These are phyloP conservation scores for Botryotinia globosa DNA, from an alignment of 2,329 filamentous ascomycete species.

Conservation along the genomic window DNA sequence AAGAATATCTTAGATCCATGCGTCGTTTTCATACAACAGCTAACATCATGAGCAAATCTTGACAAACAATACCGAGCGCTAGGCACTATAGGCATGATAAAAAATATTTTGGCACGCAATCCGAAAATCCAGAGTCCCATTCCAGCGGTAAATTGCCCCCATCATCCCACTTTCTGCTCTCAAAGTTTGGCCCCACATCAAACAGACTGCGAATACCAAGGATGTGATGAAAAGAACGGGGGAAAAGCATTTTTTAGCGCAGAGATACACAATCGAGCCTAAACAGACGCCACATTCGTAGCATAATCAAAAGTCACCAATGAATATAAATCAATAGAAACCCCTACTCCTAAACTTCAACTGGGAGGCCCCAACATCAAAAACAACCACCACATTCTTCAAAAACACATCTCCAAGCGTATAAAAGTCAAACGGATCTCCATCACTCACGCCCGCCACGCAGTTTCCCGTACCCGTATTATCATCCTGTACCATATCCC, in stretches of 20 bases:
- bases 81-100: not conserved
- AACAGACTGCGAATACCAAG: not conserved
- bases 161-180: not conserved
- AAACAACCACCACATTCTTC: constrained; percentile 50
- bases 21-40: not conserved
- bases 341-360: constrained; percentile 41
- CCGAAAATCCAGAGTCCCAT: too few species aligned
- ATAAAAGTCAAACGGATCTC: constrained; percentile 42
- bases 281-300: not conserved
- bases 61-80: too few species aligned
- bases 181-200: not conserved
- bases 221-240: not conserved
- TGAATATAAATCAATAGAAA: not conserved
- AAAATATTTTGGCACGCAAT: not conserved
- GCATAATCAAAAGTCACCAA: not conserved
- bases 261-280: not conserved
- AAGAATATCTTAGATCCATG: not conserved
- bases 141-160: not conserved
- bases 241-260: not conserved
- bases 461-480: constrained; percentile 13
- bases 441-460: constrained; percentile 15
- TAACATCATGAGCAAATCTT: not conserved
- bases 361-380: constrained; percentile 47
- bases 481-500: constrained; percentile 26
- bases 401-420: constrained; percentile 52